Percentiles rank a stretch among this genome's conserved stretches.
Evolutionary conservation across 2,329 filamentous ascomycete species (phyloP).

Genomic region (Ophiostoma sp.): DNA sequence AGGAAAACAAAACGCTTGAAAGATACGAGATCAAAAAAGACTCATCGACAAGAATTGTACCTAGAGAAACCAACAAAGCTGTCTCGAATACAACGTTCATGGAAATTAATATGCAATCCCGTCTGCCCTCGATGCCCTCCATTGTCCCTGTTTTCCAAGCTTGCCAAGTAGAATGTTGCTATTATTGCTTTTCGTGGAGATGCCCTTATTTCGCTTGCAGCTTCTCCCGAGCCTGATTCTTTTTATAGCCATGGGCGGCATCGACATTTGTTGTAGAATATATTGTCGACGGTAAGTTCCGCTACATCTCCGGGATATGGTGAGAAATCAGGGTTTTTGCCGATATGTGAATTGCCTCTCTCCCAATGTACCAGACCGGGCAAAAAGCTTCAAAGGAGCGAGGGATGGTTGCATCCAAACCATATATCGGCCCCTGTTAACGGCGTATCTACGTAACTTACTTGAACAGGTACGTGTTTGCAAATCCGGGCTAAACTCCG

Average conservation of each 20-base stretch:
- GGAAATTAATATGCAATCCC: not conserved
- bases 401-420: not conserved
- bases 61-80: not conserved
- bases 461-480: not conserved
- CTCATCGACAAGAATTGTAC: not conserved
- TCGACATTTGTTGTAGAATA: not conserved
- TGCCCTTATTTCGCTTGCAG: not conserved
- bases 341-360: not conserved
- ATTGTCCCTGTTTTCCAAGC: not conserved
- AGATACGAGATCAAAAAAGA: not conserved
- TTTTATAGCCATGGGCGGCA: not conserved
- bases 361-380: not conserved
- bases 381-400: not conserved
- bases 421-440: not conserved
- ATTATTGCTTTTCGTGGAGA: not conserved
- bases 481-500: constrained; percentile 5
- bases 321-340: not conserved
- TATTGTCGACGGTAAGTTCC: not conserved
- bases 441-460: not conserved
- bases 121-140: not conserved
- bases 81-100: not conserved
- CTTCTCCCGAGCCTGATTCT: not conserved
- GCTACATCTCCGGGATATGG: not conserved
- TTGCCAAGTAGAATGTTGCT: not conserved
- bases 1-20: not conserved